Evolutionary conservation across 305 asterid species (phyloP).

Genomic region (Solanum hybrid): DNA sequence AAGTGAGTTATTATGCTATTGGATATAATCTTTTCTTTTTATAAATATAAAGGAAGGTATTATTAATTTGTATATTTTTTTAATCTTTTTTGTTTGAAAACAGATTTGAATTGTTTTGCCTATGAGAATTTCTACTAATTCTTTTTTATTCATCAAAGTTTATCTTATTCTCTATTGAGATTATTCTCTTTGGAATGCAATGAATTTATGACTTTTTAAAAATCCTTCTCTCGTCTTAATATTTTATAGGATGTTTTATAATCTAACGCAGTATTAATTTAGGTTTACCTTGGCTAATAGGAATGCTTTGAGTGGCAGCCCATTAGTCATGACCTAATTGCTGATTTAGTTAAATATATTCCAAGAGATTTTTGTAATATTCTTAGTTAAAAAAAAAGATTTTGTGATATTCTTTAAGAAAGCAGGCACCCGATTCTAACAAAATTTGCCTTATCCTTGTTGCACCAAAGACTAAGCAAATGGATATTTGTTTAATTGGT

Average conservation of each 20-base stretch:
- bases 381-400: neutral
- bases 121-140: too few relatives aligned
- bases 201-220: neutral
- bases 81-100: neutral
- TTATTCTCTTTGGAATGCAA: too few relatives aligned
- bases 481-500: neutral
- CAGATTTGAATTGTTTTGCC: neutral
- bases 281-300: neutral
- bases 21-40: too few relatives aligned
- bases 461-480: neutral
- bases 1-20: neutral
- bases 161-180: too few relatives aligned
- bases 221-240: neutral
- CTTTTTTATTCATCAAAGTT: neutral
- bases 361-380: neutral
- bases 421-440: neutral
- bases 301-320: neutral
- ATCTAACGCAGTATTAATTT: neutral
- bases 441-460: neutral
- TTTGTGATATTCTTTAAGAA: neutral
- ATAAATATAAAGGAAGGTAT: too few relatives aligned
- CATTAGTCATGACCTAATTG: neutral
- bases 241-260: neutral
- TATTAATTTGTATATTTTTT: too few relatives aligned
- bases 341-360: neutral